Percentiles rank a stretch among this genome's conserved stretches.
phyloP scores from a whole-genome alignment of 352 stramenopile species.

The Globisporangium rhizosaccharum region DNA sequence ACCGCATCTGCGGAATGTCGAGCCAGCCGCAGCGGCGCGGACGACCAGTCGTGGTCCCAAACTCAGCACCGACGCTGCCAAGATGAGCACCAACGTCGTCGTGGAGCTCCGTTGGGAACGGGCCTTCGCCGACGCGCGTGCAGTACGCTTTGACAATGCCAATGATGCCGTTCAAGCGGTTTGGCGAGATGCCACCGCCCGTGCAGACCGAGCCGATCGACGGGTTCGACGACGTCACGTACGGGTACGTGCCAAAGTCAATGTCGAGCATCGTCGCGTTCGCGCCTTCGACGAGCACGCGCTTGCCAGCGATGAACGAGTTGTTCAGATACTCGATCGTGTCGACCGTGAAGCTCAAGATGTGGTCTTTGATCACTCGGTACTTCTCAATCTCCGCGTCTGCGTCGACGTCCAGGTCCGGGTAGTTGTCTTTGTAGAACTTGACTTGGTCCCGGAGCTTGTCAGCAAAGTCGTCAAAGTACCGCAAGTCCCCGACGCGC shows the following conservation, averaged over 20 bases:
- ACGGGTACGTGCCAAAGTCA: slow-evolving; percentile 99
- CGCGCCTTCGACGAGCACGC: slow-evolving; percentile 97
- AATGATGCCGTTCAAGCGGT: slow-evolving; percentile 91
- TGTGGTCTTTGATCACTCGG: slow-evolving; percentile 69
- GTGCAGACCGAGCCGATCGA: slow-evolving; percentile 97
- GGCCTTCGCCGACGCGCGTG: slow-evolving; percentile 97
- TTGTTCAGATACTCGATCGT: slow-evolving; percentile 97
- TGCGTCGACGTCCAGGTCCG: slow-evolving; percentile 67
- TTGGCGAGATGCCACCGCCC: slow-evolving; percentile 92
- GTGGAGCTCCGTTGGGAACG: slow-evolving; percentile 97
- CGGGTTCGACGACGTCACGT: slow-evolving; percentile 98
- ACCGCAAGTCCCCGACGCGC: slow-evolving; percentile 93
- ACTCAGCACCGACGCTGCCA: slow-evolving; percentile 92
- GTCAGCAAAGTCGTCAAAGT: slow-evolving; percentile 85
- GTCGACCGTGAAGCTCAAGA: slow-evolving; percentile 91
- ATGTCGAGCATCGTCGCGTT: slow-evolving; percentile 99
- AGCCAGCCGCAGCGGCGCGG: slow-evolving; percentile 97
- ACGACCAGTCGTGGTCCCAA: slow-evolving; percentile 97
- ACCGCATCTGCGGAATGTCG: slow-evolving; percentile 95
- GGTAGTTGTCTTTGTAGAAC: slow-evolving; percentile 90
- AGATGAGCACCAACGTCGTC: slow-evolving; percentile 91
- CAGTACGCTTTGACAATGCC: slow-evolving; percentile 99
- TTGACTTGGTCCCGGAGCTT: slow-evolving; percentile 91
- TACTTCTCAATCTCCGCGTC: slow-evolving; percentile 87
- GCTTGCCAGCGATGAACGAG: slow-evolving; percentile 93